Conservation (phyloP, 495 filamentous ascomycete species). For the Neurospora sp. region DNA sequence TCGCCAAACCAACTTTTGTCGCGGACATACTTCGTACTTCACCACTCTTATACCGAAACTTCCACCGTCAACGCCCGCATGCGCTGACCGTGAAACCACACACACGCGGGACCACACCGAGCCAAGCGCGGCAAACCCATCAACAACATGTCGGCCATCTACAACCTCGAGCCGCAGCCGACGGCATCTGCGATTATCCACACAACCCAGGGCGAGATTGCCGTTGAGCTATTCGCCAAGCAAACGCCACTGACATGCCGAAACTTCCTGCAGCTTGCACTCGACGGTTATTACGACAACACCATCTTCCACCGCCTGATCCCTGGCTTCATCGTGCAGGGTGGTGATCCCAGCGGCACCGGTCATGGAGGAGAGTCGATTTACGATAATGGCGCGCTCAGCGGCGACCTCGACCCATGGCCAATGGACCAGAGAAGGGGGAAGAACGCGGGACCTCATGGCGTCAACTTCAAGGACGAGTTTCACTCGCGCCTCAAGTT, state of each 20-base stretch:
- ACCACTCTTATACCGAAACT: neutral
- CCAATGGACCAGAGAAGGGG: slow-evolving; percentile 53
- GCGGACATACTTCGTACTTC: too few relatives aligned
- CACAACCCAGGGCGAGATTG: slow-evolving; percentile 80
- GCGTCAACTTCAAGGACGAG: slow-evolving; percentile 72
- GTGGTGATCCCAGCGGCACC: slow-evolving; percentile 75
- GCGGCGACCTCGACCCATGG: slow-evolving; percentile 48
- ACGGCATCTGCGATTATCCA: slow-evolving; percentile 84
- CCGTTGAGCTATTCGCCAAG: slow-evolving; percentile 85
- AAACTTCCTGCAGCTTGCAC: slow-evolving; percentile 91
- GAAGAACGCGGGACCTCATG: slow-evolving; percentile 40
- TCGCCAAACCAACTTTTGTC: neutral
- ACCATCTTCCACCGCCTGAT: slow-evolving; percentile 92
- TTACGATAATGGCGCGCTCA: slow-evolving; percentile 75
- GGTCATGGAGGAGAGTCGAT: slow-evolving; percentile 86
- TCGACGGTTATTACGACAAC: slow-evolving; percentile 87
- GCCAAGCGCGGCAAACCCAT: neutral
- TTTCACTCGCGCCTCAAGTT: slow-evolving; percentile 86
- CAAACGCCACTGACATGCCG: slow-evolving; percentile 85
- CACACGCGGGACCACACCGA: neutral
- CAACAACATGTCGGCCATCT: slow-evolving; percentile 65
- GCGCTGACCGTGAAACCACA: neutral
- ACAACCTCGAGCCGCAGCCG: slow-evolving; percentile 88
- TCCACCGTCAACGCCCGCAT: neutral
- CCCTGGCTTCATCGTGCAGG: slow-evolving; percentile 86